These are phyloP conservation scores for Choiromyces venosus DNA, from an alignment of 495 filamentous ascomycete genomes.

Conservation along the genomic window DNA sequence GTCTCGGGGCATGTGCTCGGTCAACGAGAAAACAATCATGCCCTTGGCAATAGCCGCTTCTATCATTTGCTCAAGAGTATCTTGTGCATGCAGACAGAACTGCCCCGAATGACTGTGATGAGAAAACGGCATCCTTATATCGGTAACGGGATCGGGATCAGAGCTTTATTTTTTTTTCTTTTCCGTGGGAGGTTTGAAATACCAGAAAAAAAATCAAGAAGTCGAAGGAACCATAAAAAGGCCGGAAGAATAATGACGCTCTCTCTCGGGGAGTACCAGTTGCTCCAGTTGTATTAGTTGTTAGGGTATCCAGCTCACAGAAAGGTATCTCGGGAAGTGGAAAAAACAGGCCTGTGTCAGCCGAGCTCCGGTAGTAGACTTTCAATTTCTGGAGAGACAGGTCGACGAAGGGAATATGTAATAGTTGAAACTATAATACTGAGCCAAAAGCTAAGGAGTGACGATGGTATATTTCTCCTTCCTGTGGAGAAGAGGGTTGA, in stretches of 20 bases:
- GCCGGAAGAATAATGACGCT: neutral
- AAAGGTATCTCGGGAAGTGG: neutral
- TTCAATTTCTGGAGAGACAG: neutral
- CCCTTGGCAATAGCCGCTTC: slow-evolving; percentile 68
- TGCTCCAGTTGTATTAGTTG: neutral
- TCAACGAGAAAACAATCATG: slow-evolving; percentile 77
- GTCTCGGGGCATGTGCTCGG: slow-evolving; percentile 93
- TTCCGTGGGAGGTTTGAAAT: neutral
- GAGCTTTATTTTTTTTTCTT: neutral
- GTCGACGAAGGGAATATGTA: neutral
- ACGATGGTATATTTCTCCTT: neutral
- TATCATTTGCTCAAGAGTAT: slow-evolving; percentile 77
- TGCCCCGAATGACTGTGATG: slow-evolving; percentile 98
- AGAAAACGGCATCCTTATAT: slow-evolving; percentile 77
- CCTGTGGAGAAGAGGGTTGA: neutral
- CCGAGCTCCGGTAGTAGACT: neutral
- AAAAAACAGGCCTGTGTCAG: neutral
- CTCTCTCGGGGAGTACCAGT: neutral
- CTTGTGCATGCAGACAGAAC: slow-evolving; percentile 87
- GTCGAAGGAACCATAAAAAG: neutral
- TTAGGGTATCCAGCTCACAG: neutral
- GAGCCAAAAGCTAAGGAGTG: neutral
- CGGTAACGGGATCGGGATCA: slow-evolving; percentile 1
- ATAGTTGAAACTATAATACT: neutral
- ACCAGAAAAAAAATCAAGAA: neutral